Percentiles rank a stretch among this genome's conserved stretches.
phyloP scores from a whole-genome alignment of 2,329 filamentous ascomycete genomes.

The Tolypocladium ovalisporum region DNA sequence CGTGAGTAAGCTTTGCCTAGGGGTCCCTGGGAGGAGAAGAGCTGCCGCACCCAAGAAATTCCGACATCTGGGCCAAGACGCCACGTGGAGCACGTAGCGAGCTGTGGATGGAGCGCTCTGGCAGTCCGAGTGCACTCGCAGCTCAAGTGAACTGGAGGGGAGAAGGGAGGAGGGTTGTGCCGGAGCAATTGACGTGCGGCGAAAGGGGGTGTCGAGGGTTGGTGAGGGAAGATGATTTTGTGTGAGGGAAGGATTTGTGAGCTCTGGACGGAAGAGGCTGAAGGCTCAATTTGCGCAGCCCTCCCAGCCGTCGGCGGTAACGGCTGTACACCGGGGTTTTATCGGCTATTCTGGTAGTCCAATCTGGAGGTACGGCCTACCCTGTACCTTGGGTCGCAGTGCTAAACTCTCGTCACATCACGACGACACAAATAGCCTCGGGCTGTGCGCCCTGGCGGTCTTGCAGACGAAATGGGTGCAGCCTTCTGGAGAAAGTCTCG shows the following conservation, averaged over 20 bases:
- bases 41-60: slow-evolving; percentile 45
- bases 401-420: not conserved
- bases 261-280: slow-evolving; percentile 16
- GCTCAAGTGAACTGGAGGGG: not conserved
- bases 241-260: slow-evolving; percentile 23
- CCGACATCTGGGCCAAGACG: slow-evolving; percentile 37
- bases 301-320: slow-evolving; percentile 10
- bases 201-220: not conserved
- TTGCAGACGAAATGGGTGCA: too few species aligned
- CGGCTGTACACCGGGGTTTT: slow-evolving; percentile 11
- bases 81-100: slow-evolving; percentile 31
- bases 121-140: slow-evolving; percentile 8
- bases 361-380: not conserved
- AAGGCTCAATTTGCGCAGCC: slow-evolving; percentile 7
- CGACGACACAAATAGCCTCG: not conserved
- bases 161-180: not conserved
- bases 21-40: too few species aligned
- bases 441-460: too few species aligned
- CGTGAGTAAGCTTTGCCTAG: not conserved
- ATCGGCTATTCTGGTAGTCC: slow-evolving; percentile 5
- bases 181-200: not conserved
- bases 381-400: not conserved
- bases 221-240: slow-evolving; percentile 11
- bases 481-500: too few species aligned
- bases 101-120: slow-evolving; percentile 14